Conservation (phyloP, 768 basidiomycete genomes). For the Leccinum fibrillosum region DNA sequence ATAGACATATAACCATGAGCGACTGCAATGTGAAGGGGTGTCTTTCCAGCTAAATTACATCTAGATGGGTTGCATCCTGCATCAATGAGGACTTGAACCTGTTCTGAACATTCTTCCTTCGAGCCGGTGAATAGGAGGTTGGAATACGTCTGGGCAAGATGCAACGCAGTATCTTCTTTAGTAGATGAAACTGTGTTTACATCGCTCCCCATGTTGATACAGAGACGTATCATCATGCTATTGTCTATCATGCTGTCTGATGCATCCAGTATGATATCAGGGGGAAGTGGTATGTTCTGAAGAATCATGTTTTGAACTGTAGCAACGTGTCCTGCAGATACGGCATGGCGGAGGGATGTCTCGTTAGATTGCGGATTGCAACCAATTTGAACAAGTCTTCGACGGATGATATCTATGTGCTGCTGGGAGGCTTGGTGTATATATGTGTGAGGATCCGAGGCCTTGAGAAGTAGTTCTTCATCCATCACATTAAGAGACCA, state of each 20-base stretch:
- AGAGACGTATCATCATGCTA: background rate
- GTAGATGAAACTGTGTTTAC: background rate
- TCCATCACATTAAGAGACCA: background rate
- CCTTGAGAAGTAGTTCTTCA: background rate
- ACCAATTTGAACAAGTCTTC: background rate
- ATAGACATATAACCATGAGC: no score
- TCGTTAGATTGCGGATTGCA: background rate
- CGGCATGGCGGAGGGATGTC: background rate
- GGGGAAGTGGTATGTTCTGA: background rate
- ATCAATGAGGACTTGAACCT: no score
- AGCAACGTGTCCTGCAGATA: background rate
- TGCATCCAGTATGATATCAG: background rate
- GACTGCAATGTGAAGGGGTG: no score
- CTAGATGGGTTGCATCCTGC: no score
- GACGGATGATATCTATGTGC: background rate
- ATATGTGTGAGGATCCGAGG: background rate
- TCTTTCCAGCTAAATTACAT: no score
- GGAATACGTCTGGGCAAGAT: background rate
- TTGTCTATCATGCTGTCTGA: background rate
- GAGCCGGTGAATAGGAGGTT: background rate
- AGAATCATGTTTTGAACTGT: background rate
- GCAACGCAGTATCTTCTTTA: background rate
- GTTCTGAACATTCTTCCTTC: background rate
- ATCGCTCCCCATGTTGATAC: background rate
- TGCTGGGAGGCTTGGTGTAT: background rate